Base-by-base conservation (phyloP, 1,139 yeast species). In the Yamadazyma blattariae region DNA sequence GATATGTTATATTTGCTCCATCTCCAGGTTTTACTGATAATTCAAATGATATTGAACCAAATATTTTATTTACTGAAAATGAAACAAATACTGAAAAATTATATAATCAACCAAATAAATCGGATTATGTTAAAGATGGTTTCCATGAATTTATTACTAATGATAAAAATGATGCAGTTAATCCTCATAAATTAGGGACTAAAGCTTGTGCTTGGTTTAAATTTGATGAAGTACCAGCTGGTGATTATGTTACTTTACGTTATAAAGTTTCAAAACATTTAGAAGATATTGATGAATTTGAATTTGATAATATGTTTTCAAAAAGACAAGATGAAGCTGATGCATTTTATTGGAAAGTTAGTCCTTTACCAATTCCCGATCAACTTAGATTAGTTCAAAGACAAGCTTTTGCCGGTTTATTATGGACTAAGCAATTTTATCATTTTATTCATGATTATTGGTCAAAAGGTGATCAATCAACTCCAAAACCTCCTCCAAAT, bases 341-440 rank as follows among this genome's bases (percentile, higher is more conserved):
- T 53, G 92, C 89, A 32, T 90, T 90, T 59, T 90, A 89, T 64
- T 88, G 94, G 89, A 80, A 85, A 56, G 77, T 90, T 31, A 76
- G 92, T 14, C 97, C 97, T 6, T 61, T 86, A 53, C 96, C 96
- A 27, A 75, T 89, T 45, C 76, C 87, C 29, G 94, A 87, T 42
- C 88, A 85, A 42, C 70, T 90, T 50, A 74, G 96, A 56, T 80
- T 77, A 50, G 82, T 90, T 39, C 97, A 90, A 67, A 77, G 97
- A 54, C 97, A 90, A 64, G 96, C 97, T 0, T 86, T 88, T 59
- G 92, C 97, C 7, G 97, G 97, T 1, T 71, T 90, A 61, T 68
- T 90, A 52, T 90, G 97, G 97, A 82, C 95, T 9, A 90, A 90
- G 57, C 97, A 90, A 59, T 90, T 84, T 57, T 90, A 90, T 58